A percentile compares a stretch with the other conserved stretches of the same genome.
These are phyloP conservation scores for Bidens hawaiensis DNA, from an alignment of 140 eudicot genomes.

Conservation along the genomic window DNA sequence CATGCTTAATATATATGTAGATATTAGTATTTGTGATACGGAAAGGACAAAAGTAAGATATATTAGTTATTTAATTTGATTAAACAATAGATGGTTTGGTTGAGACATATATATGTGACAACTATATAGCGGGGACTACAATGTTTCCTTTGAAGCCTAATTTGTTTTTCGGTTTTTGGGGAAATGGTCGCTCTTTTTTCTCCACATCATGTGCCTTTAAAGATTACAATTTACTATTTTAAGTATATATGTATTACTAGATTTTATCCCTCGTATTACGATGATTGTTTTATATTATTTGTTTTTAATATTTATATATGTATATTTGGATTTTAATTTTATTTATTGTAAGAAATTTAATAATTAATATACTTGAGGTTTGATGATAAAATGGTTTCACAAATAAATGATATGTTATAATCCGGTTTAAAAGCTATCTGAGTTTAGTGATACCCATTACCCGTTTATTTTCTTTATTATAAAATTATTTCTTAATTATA, in stretches of 20 bases:
- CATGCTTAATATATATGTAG: background rate
- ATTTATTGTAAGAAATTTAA: too few species aligned
- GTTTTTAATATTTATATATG: too few species aligned
- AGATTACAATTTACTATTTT: background rate
- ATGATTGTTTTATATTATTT: too few species aligned
- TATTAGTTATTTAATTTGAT: slow-evolving; percentile 8
- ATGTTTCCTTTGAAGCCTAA: slow-evolving; percentile 19
- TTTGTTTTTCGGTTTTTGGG: slow-evolving; percentile 11
- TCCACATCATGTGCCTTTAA: background rate
- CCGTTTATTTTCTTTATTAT: too few species aligned
- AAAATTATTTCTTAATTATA: too few species aligned
- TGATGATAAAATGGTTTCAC: too few species aligned
- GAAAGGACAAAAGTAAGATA: slow-evolving; percentile 4
- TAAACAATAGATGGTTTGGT: slow-evolving; percentile 9
- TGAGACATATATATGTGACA: background rate
- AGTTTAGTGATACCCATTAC: too few species aligned
- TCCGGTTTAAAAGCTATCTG: too few species aligned
- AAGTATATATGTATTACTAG: background rate
- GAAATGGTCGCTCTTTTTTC: slow-evolving; percentile 19
- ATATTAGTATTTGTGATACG: background rate
- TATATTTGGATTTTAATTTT: too few species aligned
- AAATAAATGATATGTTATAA: too few species aligned
- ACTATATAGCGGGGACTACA: background rate
- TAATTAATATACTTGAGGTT: too few species aligned
- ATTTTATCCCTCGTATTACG: too few species aligned